Evolutionary conservation across 2,329 filamentous ascomycete species (phyloP), one percentile per base, ranked within the genome.

Genomic region (Ophiostoma sp.): DNA sequence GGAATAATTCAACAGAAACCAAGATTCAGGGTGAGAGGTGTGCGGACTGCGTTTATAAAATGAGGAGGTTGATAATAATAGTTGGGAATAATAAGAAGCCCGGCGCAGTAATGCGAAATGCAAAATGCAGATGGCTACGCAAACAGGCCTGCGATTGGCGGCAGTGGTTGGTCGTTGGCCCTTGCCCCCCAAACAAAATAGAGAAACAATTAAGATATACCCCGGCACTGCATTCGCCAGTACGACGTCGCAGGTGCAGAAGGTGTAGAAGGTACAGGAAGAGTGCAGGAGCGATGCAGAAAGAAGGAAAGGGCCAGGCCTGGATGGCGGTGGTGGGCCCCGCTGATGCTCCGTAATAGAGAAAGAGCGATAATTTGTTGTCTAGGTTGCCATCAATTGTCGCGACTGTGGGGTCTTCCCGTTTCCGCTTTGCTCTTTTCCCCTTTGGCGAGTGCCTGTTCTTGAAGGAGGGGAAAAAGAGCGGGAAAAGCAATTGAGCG

Each of bases 1-100:
- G 45, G 19, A 64, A 63, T 17, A 55, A 57, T 31, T 19, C 42
- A 70, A 63, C 22, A n/a, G 36, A 22, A 45, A 70, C 7, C 39
- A 48, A 63, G 57, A 48, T 31, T 28, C 39, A 31, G 61, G 22
- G 42, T 19, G 42, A 66, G 63, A 63, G 42, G 39, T 28, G 42
- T 57, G 42, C 42, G 42, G 59, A 31, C 22, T 71, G 59, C 57
- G 12, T 52, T 71, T 17, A 39, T 61, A 71, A 73, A 74, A 71
- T 71, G 36, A 74, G 72, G 72, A 74, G 72, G 72, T 71, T 73
- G 72, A 71, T 64, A 28, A 25, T 28, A 55, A 50, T 69, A 70
- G 48, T 57, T 33, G 33, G 25, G 33, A 36, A 36, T 36, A 12
- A 55, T 7, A 55, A 7, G 50, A 59, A 59, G 69, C 25, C 25